phyloP scores from a whole-genome alignment of 495 filamentous ascomycete species.

The Sphaerosporella brunnea region DNA sequence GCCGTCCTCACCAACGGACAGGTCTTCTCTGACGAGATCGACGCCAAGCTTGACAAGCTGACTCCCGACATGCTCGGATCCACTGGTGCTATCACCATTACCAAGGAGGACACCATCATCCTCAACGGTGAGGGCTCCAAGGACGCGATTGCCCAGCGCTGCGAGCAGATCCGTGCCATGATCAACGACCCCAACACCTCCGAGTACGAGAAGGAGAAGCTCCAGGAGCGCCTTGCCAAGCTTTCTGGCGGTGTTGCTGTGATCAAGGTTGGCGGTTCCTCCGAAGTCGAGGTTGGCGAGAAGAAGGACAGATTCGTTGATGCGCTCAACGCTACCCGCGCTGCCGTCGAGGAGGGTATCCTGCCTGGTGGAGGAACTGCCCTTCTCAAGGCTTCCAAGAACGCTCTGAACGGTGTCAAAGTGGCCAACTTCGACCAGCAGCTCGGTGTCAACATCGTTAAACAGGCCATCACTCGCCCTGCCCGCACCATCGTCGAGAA shows the following conservation, averaged over 20 bases:
- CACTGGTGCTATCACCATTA: slow-evolving; percentile 96
- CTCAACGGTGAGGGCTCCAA: slow-evolving; percentile 95
- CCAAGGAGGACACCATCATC: slow-evolving; percentile 98
- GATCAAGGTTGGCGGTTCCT: slow-evolving; percentile 95
- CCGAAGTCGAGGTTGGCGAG: slow-evolving; percentile 95
- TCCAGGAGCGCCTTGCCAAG: slow-evolving; percentile 98
- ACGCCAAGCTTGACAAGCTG: slow-evolving; percentile 95
- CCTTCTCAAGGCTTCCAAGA: slow-evolving; percentile 87
- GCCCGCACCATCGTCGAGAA: slow-evolving; percentile 95
- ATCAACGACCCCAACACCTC: slow-evolving; percentile 84
- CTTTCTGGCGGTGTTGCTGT: slow-evolving; percentile 97
- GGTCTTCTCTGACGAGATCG: slow-evolving; percentile 95
- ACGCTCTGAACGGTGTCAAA: slow-evolving; percentile 68
- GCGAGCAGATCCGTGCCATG: slow-evolving; percentile 96
- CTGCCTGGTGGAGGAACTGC: slow-evolving; percentile 95
- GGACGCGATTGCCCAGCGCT: slow-evolving; percentile 82
- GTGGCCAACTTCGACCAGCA: slow-evolving; percentile 94
- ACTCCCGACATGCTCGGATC: slow-evolving; percentile 91
- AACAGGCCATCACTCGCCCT: slow-evolving; percentile 88
- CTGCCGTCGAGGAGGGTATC: slow-evolving; percentile 97
- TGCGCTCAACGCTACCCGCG: slow-evolving; percentile 93
- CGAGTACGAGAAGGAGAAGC: slow-evolving; percentile 99
- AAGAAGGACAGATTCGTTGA: slow-evolving; percentile 99
- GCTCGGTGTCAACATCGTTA: slow-evolving; percentile 92
- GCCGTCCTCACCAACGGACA: slow-evolving; percentile 89